Evolutionary conservation across 108 stramenopile genomes (phyloP).

Genomic region (Stephanodiscus triporus): DNA sequence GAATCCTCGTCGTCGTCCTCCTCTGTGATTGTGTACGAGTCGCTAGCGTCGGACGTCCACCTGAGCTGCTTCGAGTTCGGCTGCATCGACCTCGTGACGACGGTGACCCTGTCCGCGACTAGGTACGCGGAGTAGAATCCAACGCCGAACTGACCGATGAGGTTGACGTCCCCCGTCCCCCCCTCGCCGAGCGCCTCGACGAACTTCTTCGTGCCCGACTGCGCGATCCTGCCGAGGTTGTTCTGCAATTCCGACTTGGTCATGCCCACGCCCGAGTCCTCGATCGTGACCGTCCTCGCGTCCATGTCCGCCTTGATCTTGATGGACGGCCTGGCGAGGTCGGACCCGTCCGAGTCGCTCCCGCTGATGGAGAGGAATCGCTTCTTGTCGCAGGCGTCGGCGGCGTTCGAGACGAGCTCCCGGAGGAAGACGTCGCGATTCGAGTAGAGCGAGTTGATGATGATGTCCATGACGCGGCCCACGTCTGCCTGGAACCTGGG

Average conservation of each 20-base stretch:
- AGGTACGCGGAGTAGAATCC: conserved; percentile 99
- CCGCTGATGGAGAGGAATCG: conserved; percentile 92
- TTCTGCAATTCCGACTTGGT: conserved; percentile 92
- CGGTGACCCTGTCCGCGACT: conserved; percentile 94
- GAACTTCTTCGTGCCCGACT: conserved; percentile 89
- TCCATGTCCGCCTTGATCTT: conserved; percentile 72
- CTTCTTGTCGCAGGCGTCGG: conserved; percentile 99
- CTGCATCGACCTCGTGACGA: conserved; percentile 90
- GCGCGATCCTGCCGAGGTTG: conserved; percentile 96
- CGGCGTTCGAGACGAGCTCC: conserved; percentile 93
- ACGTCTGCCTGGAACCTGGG: conserved; percentile 90
- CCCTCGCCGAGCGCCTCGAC: conserved; percentile 87
- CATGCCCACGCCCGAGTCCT: conserved; percentile 97
- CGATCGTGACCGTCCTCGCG: conserved; percentile 87
- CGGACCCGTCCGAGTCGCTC: conserved; percentile 25
- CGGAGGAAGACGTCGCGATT: conserved; percentile 82
- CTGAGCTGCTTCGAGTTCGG: conserved; percentile 55
- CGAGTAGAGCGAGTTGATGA: conserved; percentile 97
- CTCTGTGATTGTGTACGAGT: conserved; percentile 72
- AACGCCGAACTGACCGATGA: conserved; percentile 99
- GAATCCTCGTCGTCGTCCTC: conserved; percentile 53
- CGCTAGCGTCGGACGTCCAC: conserved; percentile 83
- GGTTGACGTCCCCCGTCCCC: conserved; percentile 70
- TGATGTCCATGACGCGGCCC: conserved; percentile 97
- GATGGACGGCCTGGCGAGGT: conserved; percentile 66